Evolutionary conservation across 78 protist genomes (phyloP), one percentile per base, ranked within the genome.

Genomic region (Dictyostelium firmibasis): DNA sequence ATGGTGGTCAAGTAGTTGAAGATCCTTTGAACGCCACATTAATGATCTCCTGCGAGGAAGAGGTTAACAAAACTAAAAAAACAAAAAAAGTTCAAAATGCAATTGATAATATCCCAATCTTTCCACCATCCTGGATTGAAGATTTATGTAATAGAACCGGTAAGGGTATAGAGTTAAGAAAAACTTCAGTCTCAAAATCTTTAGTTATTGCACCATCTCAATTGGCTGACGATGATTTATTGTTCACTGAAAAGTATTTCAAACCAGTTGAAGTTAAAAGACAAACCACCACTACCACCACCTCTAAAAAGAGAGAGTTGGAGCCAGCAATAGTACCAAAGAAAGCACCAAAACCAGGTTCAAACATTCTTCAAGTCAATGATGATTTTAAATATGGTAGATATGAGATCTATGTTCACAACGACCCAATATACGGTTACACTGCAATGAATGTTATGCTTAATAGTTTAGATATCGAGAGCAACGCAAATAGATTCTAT

Each of bases 1-100:
- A 95, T 75, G 97, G 97, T 47, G 97, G 97, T 70, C 6, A 6
- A 75, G 35, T 81, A 11, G 74, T 60, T n/a, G 97, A 95, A 20
- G 62, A 67, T 13, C 8, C 67, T 23, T 44, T 35, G 3, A 69
- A 89, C 35, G 86, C 94, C 3, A 89, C 72, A 3, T 3, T 81
- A 10, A 89, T 89, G 94, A 89, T 89, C 53, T 18, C 94, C 20
- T 70, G 64, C 23, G 85, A n/a, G 1, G 94, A 78, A 14, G 94
- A 89, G n/a, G 83, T 89, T 0, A 33, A 27, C 4, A 72, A 81
- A 36, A 20, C 3, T 4, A 60, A 60, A 29, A 7, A 29, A 25
- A 76, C 96, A 0, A 93, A 93, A 64, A 93, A 93, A 10, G 86
- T 93, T 27, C 57, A 33, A 13, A 83, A 93, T 72, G 96, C 96